Evolutionary conservation across 352 stramenopile genomes (phyloP).

Genomic region (Globisporangium viniferum): DNA sequence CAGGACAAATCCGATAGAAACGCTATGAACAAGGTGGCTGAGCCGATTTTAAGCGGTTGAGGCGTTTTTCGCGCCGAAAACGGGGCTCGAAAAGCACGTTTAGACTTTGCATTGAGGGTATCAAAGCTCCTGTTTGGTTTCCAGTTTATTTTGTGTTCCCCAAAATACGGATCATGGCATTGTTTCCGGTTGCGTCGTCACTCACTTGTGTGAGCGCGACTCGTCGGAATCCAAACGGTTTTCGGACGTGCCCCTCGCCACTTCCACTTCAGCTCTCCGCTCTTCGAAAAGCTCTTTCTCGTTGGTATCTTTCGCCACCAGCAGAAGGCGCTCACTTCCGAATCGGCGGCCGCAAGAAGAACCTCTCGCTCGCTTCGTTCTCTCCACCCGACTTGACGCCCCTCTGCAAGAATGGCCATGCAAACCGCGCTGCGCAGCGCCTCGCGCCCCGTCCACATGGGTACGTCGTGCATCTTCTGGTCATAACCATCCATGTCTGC

Average conservation of each 20-base stretch:
- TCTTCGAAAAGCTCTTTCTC: conserved; percentile 6
- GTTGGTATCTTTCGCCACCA: conserved; percentile 5
- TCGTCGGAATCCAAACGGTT: conserved; percentile 13
- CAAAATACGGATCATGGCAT: too few species aligned
- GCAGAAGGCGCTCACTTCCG: conserved; percentile 7
- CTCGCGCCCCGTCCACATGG: conserved; percentile 5
- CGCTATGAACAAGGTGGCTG: too few species aligned
- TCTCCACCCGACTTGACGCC: background rate
- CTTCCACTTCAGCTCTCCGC: conserved; percentile 1
- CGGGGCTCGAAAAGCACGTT: too few species aligned
- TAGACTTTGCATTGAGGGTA: too few species aligned
- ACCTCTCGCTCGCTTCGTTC: background rate
- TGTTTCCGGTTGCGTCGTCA: background rate
- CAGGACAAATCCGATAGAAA: too few species aligned
- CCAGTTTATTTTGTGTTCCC: too few species aligned
- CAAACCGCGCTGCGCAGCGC: conserved; percentile 13
- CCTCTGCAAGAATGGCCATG: conserved; percentile 11
- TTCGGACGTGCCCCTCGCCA: conserved; percentile 3
- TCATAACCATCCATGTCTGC: background rate
- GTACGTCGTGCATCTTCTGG: background rate
- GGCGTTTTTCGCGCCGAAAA: too few species aligned
- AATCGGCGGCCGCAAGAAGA: conserved; percentile 6
- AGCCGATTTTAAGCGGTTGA: too few species aligned
- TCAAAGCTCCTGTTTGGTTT: too few species aligned
- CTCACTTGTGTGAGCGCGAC: background rate